Conservation (phyloP, 345 rosid species). For the Boechera divaricarpa region DNA sequence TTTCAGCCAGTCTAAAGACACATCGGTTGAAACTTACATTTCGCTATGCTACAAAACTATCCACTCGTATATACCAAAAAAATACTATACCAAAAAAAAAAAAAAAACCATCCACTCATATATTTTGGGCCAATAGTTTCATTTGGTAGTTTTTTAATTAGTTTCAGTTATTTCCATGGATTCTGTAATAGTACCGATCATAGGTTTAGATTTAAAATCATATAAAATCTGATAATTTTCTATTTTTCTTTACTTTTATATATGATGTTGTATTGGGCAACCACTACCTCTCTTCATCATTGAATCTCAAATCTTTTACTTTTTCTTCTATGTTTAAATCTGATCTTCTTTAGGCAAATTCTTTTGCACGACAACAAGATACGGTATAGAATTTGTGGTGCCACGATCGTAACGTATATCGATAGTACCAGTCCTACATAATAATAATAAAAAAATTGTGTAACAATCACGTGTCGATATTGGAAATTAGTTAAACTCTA, state of each 20-base stretch:
- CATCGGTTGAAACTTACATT: neutral
- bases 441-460: neutral
- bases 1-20: no score
- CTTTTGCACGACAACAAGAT: neutral
- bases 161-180: neutral
- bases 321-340: no score
- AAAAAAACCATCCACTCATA: neutral
- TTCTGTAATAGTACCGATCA: neutral
- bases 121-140: neutral
- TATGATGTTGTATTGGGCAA: constrained; percentile 2
- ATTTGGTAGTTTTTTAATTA: neutral
- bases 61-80: no score
- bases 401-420: neutral
- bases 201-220: neutral
- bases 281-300: no score
- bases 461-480: constrained; percentile 18
- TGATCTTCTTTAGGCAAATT: no score
- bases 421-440: no score
- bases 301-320: no score
- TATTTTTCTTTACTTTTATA: neutral
- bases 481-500: constrained; percentile 18
- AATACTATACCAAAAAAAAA: no score
- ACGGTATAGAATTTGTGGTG: neutral
- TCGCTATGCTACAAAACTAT: neutral
- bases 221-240: neutral